A percentile compares a stretch with the other conserved stretches of the same genome.
phyloP scores from a whole-genome alignment of 2,329 filamentous ascomycete species.

The Xylariaceae sp. region DNA sequence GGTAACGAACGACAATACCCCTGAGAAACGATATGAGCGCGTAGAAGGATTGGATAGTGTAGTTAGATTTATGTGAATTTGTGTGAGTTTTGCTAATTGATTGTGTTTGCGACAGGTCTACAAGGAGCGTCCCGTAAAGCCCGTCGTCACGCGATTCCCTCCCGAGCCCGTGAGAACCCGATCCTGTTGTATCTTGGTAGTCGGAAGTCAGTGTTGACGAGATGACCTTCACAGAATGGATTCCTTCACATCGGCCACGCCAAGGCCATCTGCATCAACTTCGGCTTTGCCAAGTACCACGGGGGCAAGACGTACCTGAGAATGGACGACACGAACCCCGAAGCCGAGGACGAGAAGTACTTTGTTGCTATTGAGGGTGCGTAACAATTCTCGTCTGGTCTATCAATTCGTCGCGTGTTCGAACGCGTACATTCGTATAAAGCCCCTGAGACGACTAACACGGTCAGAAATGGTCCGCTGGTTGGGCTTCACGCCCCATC shows the following conservation, averaged over 20 bases:
- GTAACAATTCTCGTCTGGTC: not conserved
- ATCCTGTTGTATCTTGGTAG: not conserved
- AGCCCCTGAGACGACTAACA: not conserved
- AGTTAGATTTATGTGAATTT: no score
- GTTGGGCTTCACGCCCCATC: constrained; percentile 74
- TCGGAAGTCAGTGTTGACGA: not conserved
- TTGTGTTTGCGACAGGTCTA: constrained; percentile 36
- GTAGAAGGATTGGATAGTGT: no score
- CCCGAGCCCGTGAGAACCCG: constrained; percentile 56
- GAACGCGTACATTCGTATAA: not conserved
- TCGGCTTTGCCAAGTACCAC: constrained; percentile 84
- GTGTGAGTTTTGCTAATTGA: not conserved
- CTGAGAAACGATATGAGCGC: not conserved
- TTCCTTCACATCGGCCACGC: constrained; percentile 90
- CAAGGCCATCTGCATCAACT: constrained; percentile 94
- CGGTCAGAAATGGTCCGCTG: constrained; percentile 68
- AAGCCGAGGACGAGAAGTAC: constrained; percentile 85
- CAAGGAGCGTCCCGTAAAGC: constrained; percentile 57
- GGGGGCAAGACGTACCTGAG: constrained; percentile 71
- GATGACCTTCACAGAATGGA: constrained; percentile 53
- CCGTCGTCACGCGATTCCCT: constrained; percentile 68
- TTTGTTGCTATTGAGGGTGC: constrained; percentile 69
- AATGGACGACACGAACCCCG: constrained; percentile 86
- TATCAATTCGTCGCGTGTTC: not conserved
- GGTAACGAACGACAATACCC: constrained; percentile 36